Base-by-base conservation (phyloP, 371 early-diverging fungal species). In the Syncephalis fuscata region DNA sequence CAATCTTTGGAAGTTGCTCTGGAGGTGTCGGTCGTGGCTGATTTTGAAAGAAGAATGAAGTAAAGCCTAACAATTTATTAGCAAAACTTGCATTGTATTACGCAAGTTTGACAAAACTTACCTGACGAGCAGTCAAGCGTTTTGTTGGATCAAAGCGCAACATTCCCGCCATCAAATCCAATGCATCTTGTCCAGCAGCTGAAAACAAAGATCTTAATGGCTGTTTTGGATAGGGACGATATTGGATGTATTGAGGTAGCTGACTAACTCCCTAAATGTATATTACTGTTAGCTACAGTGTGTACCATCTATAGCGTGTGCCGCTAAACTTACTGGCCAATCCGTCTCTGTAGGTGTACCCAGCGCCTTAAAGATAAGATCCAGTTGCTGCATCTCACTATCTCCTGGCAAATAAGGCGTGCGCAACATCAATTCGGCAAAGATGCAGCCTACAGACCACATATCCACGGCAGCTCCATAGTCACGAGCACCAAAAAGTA, bases 381-480 rank as follows among this genome's bases (percentile, higher is more conserved):
- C 82, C 17, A 99, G 64, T 60, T 99, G 99, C 36, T 83, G 88
- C 53, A 99, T 66, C 54, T 99, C 99, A 0, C 88, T 74, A 20
- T 88, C 85, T 5, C 91, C 97, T 1, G 99, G 85, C 25, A 99
- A 67, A 56, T 88, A 92, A 0, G 99, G 99, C 14, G 84, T 82
- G 23, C 99, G 75, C 53, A 98, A 66, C 76, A 98, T 78, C 37
- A 99, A 78, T 53, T 99, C 99, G 1, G 98, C 99, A 80, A 99
- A 96, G 32, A 99, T 88, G 62, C 98, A 98, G 16, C 99, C 99
- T 11, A 93, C 80, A 0, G 99, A 83, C 99, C 99, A 99, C 17
- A 99, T 94, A 63, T 99, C 99, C 8, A 93, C 84, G 0, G 82
- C 83, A 23, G 74, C 77, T 0, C 85, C 80, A 57, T 99, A 99